These are phyloP conservation scores for Galerina marginata DNA, from an alignment of 768 basidiomycete species.

Conservation along the genomic window DNA sequence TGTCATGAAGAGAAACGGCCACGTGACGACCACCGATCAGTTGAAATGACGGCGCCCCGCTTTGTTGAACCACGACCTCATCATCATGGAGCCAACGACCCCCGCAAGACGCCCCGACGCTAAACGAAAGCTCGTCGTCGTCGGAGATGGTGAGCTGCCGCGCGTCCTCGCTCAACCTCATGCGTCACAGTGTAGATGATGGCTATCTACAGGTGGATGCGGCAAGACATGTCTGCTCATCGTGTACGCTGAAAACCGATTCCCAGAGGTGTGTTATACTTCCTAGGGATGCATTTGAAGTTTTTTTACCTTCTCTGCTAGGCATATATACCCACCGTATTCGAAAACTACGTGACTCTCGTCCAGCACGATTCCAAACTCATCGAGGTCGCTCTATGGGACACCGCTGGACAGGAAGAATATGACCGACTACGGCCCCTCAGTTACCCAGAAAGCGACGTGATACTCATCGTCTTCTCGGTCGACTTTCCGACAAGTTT, in stretches of 20 bases:
- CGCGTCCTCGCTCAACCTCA: slow-evolving; percentile 15
- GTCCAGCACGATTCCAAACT: slow-evolving; percentile 87
- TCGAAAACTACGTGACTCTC: slow-evolving; percentile 92
- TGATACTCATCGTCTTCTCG: slow-evolving; percentile 94
- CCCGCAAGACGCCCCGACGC: slow-evolving; percentile 68
- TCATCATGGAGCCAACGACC: slow-evolving; percentile 18
- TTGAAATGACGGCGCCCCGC: slow-evolving; percentile 13
- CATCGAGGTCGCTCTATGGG: slow-evolving; percentile 97
- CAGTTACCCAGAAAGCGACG: slow-evolving; percentile 88
- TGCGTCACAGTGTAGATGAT: background rate
- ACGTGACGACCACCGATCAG: slow-evolving; percentile 25
- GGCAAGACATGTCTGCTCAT: slow-evolving; percentile 96
- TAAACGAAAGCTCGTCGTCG: slow-evolving; percentile 88
- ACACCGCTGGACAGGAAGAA: slow-evolving; percentile 97
- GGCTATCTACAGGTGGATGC: slow-evolving; percentile 65
- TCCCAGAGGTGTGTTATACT: slow-evolving; percentile 76
- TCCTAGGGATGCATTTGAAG: background rate
- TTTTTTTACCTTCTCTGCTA: slow-evolving; percentile 32
- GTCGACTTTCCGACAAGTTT: slow-evolving; percentile 92
- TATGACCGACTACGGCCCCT: slow-evolving; percentile 89
- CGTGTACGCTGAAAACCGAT: slow-evolving; percentile 95
- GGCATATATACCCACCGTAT: slow-evolving; percentile 93
- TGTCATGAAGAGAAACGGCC: slow-evolving; percentile 27
- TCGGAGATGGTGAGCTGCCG: slow-evolving; percentile 73
- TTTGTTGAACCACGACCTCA: slow-evolving; percentile 12